Conservation (phyloP, 2,329 filamentous ascomycete species). For the Penicillium sp. region DNA sequence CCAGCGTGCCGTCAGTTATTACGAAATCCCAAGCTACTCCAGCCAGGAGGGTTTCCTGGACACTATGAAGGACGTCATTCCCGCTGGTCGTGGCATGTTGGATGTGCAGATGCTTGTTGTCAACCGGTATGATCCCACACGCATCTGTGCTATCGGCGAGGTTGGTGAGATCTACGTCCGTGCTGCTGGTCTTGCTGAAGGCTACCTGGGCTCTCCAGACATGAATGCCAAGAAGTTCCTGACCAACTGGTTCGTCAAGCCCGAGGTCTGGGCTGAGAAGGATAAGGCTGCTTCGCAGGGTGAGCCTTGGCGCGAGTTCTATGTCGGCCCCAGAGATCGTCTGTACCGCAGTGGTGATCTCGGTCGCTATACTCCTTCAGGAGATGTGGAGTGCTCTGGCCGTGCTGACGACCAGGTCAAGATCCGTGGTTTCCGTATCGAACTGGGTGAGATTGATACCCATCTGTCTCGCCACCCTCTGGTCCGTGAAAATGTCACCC, state of each 20-base stretch:
- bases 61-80: conserved; percentile 70
- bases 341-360: conserved; percentile 87
- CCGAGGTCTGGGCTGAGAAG: conserved; percentile 64
- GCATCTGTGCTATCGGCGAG: conserved; percentile 75
- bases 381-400: conserved; percentile 74
- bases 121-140: conserved; percentile 63
- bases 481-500: conserved; percentile 79
- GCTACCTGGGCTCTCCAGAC: conserved; percentile 63
- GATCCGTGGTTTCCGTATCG: conserved; percentile 92
- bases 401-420: conserved; percentile 89
- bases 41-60: conserved; percentile 65
- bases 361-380: conserved; percentile 68
- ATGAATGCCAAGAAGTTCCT: conserved; percentile 76
- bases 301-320: conserved; percentile 76
- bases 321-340: conserved; percentile 77
- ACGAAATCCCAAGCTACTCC: conserved; percentile 66
- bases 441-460: conserved; percentile 88
- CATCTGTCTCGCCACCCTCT: conserved; percentile 72
- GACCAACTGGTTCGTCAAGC: conserved; percentile 81
- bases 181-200: conserved; percentile 79
- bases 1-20: conserved; percentile 77
- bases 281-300: conserved; percentile 55
- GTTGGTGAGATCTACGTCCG: conserved; percentile 81
- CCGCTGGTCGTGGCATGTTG: conserved; percentile 80
- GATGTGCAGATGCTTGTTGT: conserved; percentile 88